Evolutionary conservation across 1,284 basidiomycete species (phyloP), one percentile per base, ranked within the genome.

Genomic region (Chondrostereum purpureum): DNA sequence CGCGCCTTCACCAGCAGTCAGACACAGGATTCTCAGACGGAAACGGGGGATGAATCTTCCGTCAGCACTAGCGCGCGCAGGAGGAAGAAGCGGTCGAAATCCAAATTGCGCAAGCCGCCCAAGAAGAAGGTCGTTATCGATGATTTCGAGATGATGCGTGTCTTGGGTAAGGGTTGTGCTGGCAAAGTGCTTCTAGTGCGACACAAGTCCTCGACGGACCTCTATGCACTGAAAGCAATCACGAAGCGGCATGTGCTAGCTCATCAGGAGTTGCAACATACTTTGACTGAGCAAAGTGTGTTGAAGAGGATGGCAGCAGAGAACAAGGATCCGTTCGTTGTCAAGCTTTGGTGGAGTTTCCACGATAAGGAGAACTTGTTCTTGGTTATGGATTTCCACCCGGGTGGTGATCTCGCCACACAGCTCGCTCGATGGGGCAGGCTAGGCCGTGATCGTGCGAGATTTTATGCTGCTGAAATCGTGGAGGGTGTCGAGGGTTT

Each of bases 381-480:
- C 66, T 75, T 92, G 58, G 86, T 91, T 39, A 90, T 92, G 84
- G 92, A 96, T 64, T 96, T 96, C 67, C 92, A 96, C 58, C 90
- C 92, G 31, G 94, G 94, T 36, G 94, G 95, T 43, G 95, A 98
- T 65, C 77, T 98, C 35, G 94, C 94, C 5, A 97, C 94, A 11
- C 94, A 97, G 64, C 83, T 98, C 50, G 92, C 92, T 43, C 80
- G 92, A 36, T 94, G 92, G 88, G 93, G 94, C 11, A 77, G 91
- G 42, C 70, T 98, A 12, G 93, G 93, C 1, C 80, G 90, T 17
- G 91, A 96, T 59, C 80, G 93, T 27, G 92, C 94, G 3, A 74
- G 95, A 35, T 98, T 98, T 67, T 98, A 97, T 58, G 91, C 92
- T 18, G 89, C 90, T 13, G 95, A 98, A 65, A 95, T 98, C 50